These are phyloP conservation scores for Rhynchosporium graminicola DNA, from an alignment of 2,329 filamentous ascomycete genomes.

Conservation along the genomic window DNA sequence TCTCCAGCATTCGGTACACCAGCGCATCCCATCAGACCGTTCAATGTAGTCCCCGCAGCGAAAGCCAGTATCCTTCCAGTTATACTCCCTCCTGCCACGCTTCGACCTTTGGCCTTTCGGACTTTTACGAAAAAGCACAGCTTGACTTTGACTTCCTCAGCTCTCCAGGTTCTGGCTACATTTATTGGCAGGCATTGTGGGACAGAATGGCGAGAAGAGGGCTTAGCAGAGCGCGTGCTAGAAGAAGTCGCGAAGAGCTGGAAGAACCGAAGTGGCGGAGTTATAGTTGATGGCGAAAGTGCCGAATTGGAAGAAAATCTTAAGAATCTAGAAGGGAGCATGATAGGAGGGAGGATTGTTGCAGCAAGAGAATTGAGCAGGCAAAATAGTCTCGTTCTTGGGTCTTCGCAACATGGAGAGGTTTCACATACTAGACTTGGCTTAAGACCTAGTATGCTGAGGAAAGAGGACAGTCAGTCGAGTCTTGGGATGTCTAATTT, in stretches of 20 bases:
- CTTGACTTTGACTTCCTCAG: conserved; percentile 84
- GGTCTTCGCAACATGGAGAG: conserved; percentile 53
- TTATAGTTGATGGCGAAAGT: conserved; percentile 84
- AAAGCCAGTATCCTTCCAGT: conserved; percentile 72
- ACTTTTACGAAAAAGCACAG: conserved; percentile 98
- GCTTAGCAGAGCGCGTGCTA: conserved; percentile 85
- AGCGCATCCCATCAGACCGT: conserved; percentile 72
- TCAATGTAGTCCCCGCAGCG: conserved; percentile 40
- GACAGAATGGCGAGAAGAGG: conserved; percentile 94
- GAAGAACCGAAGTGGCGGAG: conserved; percentile 86
- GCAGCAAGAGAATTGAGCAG: conserved; percentile 56
- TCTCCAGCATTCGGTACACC: conserved; percentile 91
- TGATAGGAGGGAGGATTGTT: conserved; percentile 78
- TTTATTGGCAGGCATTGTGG: conserved; percentile 95
- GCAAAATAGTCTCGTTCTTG: conserved; percentile 66
- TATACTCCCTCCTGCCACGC: conserved; percentile 79
- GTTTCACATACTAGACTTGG: conserved; percentile 57
- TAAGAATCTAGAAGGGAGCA: conserved; percentile 80
- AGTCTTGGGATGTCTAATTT: conserved; percentile 64
- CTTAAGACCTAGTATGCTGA: conserved; percentile 49
- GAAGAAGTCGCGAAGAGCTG: conserved; percentile 89
- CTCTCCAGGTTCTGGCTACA: conserved; percentile 77
- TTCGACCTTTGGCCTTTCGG: conserved; percentile 88
- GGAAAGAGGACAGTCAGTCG: conserved; percentile 61
- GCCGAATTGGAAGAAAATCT: conserved; percentile 79